phyloP scores from a whole-genome alignment of 176 grass and related monocot genomes.

The Raddia distichophylla region DNA sequence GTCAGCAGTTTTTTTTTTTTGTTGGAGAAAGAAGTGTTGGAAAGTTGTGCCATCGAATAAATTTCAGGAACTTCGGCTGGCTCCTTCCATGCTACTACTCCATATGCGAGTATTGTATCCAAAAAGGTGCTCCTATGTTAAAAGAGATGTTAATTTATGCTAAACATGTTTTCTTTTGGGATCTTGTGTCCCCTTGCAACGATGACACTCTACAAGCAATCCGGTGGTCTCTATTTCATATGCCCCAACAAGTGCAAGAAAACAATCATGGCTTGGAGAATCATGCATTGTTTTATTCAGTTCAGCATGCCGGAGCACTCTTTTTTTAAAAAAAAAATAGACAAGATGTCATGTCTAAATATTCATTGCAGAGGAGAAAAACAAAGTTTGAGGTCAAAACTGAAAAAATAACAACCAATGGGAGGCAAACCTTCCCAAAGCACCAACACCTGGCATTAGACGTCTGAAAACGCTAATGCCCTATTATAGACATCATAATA shows the following conservation, averaged over 20 bases:
- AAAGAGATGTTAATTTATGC: conserved; percentile 14
- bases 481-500: too few relatives aligned
- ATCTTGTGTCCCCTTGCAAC: conserved; percentile 35
- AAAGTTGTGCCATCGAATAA: conserved; percentile 11
- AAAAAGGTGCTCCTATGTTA: background rate
- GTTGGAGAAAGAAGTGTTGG: background rate
- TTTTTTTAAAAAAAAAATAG: too few relatives aligned
- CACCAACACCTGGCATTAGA: too few relatives aligned
- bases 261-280: background rate
- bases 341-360: too few relatives aligned
- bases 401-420: too few relatives aligned
- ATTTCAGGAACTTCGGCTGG: background rate
- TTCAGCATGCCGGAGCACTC: too few relatives aligned
- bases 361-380: too few relatives aligned
- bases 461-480: too few relatives aligned
- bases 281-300: background rate
- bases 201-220: conserved; percentile 24
- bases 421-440: too few relatives aligned
- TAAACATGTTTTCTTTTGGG: background rate
- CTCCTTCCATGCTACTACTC: background rate
- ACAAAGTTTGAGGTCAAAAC: too few relatives aligned
- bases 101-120: conserved; percentile 11
- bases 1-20: background rate
- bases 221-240: background rate
- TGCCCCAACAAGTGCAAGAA: conserved; percentile 14